These are phyloP conservation scores for Xylaria digitata DNA, from an alignment of 2,329 filamentous ascomycete genomes.

Conservation along the genomic window DNA sequence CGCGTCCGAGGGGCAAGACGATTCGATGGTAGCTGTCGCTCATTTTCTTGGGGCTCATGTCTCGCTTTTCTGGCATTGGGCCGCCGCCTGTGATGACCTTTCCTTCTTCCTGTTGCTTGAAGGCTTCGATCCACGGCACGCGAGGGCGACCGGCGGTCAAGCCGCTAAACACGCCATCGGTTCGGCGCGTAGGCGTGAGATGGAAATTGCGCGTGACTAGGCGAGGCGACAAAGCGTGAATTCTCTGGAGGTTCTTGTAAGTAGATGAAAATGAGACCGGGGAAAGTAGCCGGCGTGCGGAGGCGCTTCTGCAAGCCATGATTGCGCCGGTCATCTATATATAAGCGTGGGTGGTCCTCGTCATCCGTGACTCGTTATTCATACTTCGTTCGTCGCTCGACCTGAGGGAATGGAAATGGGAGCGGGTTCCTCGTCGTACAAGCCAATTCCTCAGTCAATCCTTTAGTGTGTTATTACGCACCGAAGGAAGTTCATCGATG, in stretches of 20 bases:
- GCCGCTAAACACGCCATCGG: slow-evolving; percentile 54
- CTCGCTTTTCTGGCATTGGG: slow-evolving; percentile 56
- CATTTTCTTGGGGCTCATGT: slow-evolving; percentile 75
- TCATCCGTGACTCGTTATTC: background rate
- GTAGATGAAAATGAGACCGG: slow-evolving; percentile 17
- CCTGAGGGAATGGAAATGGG: too few species aligned
- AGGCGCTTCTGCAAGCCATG: slow-evolving; percentile 39
- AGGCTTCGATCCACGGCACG: slow-evolving; percentile 76
- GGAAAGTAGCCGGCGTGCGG: slow-evolving; percentile 36
- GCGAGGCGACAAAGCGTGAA: slow-evolving; percentile 6
- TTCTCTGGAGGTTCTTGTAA: background rate
- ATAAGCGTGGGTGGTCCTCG: background rate
- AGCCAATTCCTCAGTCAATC: background rate
- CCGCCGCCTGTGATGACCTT: slow-evolving; percentile 45
- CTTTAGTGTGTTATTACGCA: background rate
- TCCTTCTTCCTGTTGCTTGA: slow-evolving; percentile 64
- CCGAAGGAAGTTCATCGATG: background rate
- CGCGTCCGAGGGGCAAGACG: slow-evolving; percentile 75
- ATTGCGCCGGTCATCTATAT: background rate
- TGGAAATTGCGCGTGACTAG: slow-evolving; percentile 41
- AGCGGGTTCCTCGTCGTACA: too few species aligned
- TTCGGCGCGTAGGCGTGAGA: slow-evolving; percentile 42
- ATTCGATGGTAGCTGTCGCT: slow-evolving; percentile 76
- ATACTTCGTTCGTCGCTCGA: too few species aligned
- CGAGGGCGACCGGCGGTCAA: slow-evolving; percentile 51